Percentiles rank a stretch among this genome's conserved stretches.
phyloP scores from a whole-genome alignment of 1,139 yeast species.

The Pichia sp. region DNA sequence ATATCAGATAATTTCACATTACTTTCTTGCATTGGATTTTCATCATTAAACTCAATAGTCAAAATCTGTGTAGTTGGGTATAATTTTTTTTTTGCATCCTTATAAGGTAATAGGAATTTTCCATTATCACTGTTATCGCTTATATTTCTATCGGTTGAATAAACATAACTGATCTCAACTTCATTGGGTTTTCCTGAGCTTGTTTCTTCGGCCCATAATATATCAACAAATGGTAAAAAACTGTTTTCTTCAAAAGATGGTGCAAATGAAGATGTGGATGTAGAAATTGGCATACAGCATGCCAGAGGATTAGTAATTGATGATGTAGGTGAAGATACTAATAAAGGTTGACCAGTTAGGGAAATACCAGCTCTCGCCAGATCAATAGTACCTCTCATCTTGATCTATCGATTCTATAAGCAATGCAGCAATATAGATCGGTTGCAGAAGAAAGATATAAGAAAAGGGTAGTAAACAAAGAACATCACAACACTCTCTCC shows the following conservation, averaged over 20 bases:
- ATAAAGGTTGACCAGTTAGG: conserved; percentile 13
- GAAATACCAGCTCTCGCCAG: conserved; percentile 4
- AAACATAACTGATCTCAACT: conserved; percentile 23
- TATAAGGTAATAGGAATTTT: conserved; percentile 9
- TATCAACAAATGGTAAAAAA: conserved; percentile 23
- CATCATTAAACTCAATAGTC: conserved; percentile 9
- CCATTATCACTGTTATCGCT: conserved; percentile 1
- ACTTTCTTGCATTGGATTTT: conserved; percentile 1
- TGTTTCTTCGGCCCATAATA: conserved; percentile 26
- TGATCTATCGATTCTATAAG: too few species aligned
- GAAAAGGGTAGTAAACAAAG: too few species aligned
- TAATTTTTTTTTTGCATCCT: conserved; percentile 8
- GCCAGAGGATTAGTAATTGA: conserved; percentile 8
- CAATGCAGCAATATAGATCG: too few species aligned
- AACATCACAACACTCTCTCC: too few species aligned
- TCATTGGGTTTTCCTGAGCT: conserved; percentile 15
- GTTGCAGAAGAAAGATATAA: too few species aligned
- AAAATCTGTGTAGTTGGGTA: conserved; percentile 13
- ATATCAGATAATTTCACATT: conserved; percentile 3
- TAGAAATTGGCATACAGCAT: conserved; percentile 18
- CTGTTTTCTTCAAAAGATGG: neutral
- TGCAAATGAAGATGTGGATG: conserved; percentile 14
- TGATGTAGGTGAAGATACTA: conserved; percentile 5
- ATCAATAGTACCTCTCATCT: conserved; percentile 14
- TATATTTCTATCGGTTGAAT: conserved; percentile 4